Conservation (phyloP, 1,139 yeast genomes). For the Pichia sorboxylosa region DNA sequence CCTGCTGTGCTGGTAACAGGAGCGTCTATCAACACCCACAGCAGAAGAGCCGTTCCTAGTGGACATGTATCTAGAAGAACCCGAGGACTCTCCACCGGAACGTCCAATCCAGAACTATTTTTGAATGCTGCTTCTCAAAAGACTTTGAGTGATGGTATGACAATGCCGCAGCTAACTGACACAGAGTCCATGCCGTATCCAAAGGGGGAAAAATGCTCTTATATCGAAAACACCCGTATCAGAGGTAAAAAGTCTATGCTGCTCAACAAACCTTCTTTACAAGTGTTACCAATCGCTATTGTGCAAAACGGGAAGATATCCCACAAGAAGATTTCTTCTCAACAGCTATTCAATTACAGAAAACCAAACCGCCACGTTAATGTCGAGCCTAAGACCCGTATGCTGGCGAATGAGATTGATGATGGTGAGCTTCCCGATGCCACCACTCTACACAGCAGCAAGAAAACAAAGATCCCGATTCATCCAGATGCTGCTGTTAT, state of each 20-base stretch:
- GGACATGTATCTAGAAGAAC: slow-evolving; percentile 25
- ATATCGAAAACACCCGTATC: slow-evolving; percentile 10
- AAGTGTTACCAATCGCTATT: slow-evolving; percentile 11
- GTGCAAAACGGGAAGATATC: slow-evolving; percentile 11
- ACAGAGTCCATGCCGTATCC: too few relatives aligned
- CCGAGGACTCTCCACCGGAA: slow-evolving; percentile 24
- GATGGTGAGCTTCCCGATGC: slow-evolving; percentile 39
- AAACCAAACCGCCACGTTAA: slow-evolving; percentile 38
- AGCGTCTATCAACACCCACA: slow-evolving; percentile 1
- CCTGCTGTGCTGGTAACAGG: slow-evolving; percentile 8
- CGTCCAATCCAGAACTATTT: slow-evolving; percentile 23
- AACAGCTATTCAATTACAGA: slow-evolving; percentile 10
- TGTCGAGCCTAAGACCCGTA: slow-evolving; percentile 51
- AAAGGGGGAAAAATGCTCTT: slow-evolving; percentile 12
- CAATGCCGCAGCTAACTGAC: too few relatives aligned
- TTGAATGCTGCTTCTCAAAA: slow-evolving; percentile 29
- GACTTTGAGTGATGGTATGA: too few relatives aligned
- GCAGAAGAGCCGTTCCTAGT: slow-evolving; percentile 29
- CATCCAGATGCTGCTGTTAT: slow-evolving; percentile 23
- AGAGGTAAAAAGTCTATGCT: slow-evolving; percentile 5
- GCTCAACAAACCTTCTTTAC: slow-evolving; percentile 6
- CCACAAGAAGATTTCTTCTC: slow-evolving; percentile 19
- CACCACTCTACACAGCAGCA: slow-evolving; percentile 18
- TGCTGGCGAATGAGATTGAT: slow-evolving; percentile 69
- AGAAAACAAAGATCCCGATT: slow-evolving; percentile 19